phyloP scores from a whole-genome alignment of 2,329 filamentous ascomycete genomes.

The Botrytis porri region DNA sequence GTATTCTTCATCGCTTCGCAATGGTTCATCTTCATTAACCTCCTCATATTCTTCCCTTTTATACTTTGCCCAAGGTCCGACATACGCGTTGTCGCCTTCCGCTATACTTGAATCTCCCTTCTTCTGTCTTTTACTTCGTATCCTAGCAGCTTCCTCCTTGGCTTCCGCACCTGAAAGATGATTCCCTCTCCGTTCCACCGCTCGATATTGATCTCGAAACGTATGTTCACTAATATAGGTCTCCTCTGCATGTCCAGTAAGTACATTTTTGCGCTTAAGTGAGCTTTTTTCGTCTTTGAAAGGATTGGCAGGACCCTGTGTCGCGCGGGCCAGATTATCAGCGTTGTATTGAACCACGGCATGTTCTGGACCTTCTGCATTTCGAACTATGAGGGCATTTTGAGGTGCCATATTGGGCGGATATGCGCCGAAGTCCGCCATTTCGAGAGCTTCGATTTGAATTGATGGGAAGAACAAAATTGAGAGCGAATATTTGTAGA shows the following conservation, averaged over 20 bases:
- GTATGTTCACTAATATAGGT: slow-evolving; percentile 86
- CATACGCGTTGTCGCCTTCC: slow-evolving; percentile 83
- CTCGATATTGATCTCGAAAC: slow-evolving; percentile 83
- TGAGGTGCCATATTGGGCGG: slow-evolving; percentile 64
- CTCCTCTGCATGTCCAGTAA: slow-evolving; percentile 85
- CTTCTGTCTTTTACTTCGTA: slow-evolving; percentile 73
- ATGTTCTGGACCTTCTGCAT: slow-evolving; percentile 55
- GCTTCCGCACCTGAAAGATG: slow-evolving; percentile 52
- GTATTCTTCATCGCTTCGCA: slow-evolving; percentile 76
- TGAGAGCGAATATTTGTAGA: background rate
- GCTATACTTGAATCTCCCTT: slow-evolving; percentile 83
- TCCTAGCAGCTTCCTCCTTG: slow-evolving; percentile 68
- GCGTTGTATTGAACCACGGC: slow-evolving; percentile 65
- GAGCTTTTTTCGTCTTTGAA: slow-evolving; percentile 62
- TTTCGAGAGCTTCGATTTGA: slow-evolving; percentile 36
- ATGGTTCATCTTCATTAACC: slow-evolving; percentile 67
- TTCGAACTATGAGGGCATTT: slow-evolving; percentile 59
- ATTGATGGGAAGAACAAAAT: background rate
- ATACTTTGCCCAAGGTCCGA: slow-evolving; percentile 93
- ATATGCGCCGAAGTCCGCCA: slow-evolving; percentile 62
- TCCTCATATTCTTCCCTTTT: slow-evolving; percentile 69
- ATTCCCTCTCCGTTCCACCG: slow-evolving; percentile 65
- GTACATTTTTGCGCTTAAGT: slow-evolving; percentile 74
- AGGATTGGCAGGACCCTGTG: slow-evolving; percentile 69
- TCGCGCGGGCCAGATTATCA: slow-evolving; percentile 65